Conservation (phyloP, 768 basidiomycete species). For the Auriscalpium microsporum region DNA sequence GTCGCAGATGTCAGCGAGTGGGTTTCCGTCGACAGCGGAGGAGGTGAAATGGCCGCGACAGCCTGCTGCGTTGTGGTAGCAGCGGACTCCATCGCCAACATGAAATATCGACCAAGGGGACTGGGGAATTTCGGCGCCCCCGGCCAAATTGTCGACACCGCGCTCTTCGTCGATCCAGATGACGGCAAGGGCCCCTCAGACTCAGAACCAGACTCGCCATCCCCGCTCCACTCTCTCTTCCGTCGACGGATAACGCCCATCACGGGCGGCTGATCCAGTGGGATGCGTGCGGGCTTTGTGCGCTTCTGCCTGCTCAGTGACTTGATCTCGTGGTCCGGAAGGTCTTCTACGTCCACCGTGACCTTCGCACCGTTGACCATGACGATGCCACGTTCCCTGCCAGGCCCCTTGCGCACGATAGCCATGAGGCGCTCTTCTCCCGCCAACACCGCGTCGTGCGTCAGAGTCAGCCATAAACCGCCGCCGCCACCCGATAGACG, state of each 20-base stretch:
- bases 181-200: constrained; percentile 2
- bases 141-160: constrained; percentile 33
- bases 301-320: constrained; percentile 75
- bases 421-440: constrained; percentile 68
- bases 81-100: constrained; percentile 68
- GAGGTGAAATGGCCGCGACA: constrained; percentile 62
- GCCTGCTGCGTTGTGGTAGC: constrained; percentile 66
- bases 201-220: constrained; percentile 20
- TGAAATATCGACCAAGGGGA: constrained; percentile 63
- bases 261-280: constrained; percentile 89
- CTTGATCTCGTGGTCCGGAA: constrained; percentile 83
- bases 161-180: background rate
- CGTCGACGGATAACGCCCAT: constrained; percentile 60
- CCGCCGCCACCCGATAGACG: constrained; percentile 80
- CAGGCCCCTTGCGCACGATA: constrained; percentile 66
- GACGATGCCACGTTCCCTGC: constrained; percentile 66
- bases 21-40: constrained; percentile 36
- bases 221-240: constrained; percentile 65
- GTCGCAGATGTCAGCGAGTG: constrained; percentile 47
- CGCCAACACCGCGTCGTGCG: constrained; percentile 73
- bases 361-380: constrained; percentile 86
- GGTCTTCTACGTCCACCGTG: constrained; percentile 80
- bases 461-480: constrained; percentile 89
- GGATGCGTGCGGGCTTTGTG: constrained; percentile 75
- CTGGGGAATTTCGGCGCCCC: constrained; percentile 56